These are phyloP conservation scores for Mikania micrantha DNA, from an alignment of 129 eudicot genomes.

Conservation along the genomic window DNA sequence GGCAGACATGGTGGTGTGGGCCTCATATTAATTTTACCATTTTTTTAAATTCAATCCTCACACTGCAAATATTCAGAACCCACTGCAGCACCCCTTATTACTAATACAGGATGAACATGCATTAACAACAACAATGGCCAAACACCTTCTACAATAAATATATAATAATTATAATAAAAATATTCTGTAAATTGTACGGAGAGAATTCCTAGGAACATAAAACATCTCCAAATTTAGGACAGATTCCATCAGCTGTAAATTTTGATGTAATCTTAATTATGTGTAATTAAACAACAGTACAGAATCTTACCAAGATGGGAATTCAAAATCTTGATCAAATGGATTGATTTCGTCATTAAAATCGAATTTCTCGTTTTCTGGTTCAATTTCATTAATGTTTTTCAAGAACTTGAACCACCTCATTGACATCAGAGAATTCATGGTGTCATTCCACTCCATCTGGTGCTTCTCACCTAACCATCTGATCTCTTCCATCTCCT, in stretches of 20 bases:
- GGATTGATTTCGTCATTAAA: conserved; percentile 20
- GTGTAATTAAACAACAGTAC: conserved; percentile 3
- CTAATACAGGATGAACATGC: conserved; percentile 21
- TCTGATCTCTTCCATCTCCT: conserved; percentile 72
- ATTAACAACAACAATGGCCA: conserved; percentile 15
- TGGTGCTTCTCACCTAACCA: conserved; percentile 70
- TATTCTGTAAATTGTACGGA: conserved; percentile 1
- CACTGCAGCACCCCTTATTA: conserved; percentile 15
- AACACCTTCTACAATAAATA: background rate
- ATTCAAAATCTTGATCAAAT: conserved; percentile 49
- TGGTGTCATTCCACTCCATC: conserved; percentile 80
- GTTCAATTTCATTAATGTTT: conserved; percentile 30
- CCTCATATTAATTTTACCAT: conserved; percentile 20
- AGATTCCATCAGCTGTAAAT: no score
- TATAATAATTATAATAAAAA: background rate
- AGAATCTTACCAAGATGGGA: conserved; percentile 52
- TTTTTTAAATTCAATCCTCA: conserved; percentile 13
- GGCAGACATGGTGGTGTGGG: conserved; percentile 30
- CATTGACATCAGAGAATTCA: conserved; percentile 60
- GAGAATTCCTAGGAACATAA: conserved; percentile 32
- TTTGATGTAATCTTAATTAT: no score
- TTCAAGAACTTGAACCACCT: conserved; percentile 75
- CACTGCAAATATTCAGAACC: conserved; percentile 23
- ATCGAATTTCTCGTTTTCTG: conserved; percentile 11
- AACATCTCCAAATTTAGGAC: conserved; percentile 23